Conservation (phyloP, 768 basidiomycete species). For the Lactarius hatsudake region DNA sequence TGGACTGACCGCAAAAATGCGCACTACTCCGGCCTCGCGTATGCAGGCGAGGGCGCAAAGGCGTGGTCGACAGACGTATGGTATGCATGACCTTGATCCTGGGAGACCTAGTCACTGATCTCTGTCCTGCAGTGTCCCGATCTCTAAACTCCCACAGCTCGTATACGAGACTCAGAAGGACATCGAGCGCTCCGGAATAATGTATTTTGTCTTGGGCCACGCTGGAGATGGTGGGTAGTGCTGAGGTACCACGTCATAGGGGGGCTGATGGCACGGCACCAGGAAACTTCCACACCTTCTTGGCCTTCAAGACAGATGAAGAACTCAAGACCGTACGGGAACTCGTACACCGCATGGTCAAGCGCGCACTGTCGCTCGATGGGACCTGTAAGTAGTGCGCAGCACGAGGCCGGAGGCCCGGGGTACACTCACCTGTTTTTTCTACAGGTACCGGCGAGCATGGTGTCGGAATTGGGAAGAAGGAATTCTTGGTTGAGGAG, state of each 20-base stretch:
- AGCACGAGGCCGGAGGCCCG: too few relatives aligned
- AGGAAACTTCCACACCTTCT: slow-evolving; percentile 45
- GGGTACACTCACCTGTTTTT: neutral
- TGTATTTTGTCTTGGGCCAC: slow-evolving; percentile 69
- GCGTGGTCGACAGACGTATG: too few relatives aligned
- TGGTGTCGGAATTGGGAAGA: slow-evolving; percentile 77
- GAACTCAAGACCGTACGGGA: slow-evolving; percentile 29
- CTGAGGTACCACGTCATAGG: slow-evolving; percentile 10
- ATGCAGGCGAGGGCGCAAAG: too few relatives aligned
- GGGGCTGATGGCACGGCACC: neutral
- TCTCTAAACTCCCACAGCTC: slow-evolving; percentile 51
- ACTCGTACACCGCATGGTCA: slow-evolving; percentile 58
- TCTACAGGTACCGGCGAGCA: slow-evolving; percentile 72
- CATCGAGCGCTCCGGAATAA: slow-evolving; percentile 51
- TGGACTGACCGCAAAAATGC: too few relatives aligned
- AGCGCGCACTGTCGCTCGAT: slow-evolving; percentile 66
- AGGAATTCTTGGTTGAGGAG: slow-evolving; percentile 72
- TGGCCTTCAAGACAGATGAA: slow-evolving; percentile 32
- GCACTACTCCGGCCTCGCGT: too few relatives aligned
- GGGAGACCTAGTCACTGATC: too few relatives aligned
- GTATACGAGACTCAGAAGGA: slow-evolving; percentile 73
- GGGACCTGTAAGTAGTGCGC: slow-evolving; percentile 55
- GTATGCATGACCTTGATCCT: too few relatives aligned
- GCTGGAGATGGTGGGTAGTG: slow-evolving; percentile 61
- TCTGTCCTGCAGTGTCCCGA: too few relatives aligned